Evolutionary conservation across 192 early-diverging fungal genomes (phyloP).

Genomic region (Entrophospora sp.): DNA sequence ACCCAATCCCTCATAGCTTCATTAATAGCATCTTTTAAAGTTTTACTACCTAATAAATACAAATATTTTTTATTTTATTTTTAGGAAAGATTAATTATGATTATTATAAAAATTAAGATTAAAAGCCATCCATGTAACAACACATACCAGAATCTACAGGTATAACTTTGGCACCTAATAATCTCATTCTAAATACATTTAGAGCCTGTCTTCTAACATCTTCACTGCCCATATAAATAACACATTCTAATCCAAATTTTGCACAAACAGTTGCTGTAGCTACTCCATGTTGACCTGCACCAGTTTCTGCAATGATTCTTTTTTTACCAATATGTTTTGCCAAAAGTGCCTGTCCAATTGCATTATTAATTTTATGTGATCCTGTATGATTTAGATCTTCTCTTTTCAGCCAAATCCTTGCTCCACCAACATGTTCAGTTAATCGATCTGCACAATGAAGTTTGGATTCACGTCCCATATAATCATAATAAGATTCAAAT

Average conservation of each 20-base stretch:
- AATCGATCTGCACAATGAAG: slow-evolving; percentile 83
- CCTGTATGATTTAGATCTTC: slow-evolving; percentile 99
- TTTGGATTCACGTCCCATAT: slow-evolving; percentile 85
- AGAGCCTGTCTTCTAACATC: slow-evolving; percentile 88
- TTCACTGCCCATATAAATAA: slow-evolving; percentile 97
- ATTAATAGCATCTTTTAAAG: slow-evolving; percentile 98
- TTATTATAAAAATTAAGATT: not conserved
- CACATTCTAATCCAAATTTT: slow-evolving; percentile 93
- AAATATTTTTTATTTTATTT: no score
- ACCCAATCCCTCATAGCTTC: slow-evolving; percentile 99
- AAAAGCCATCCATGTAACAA: not conserved
- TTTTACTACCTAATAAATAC: slow-evolving; percentile 29
- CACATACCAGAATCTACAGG: slow-evolving; percentile 65
- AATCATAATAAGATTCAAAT: slow-evolving; percentile 82
- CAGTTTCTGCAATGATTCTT: slow-evolving; percentile 97
- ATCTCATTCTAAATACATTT: slow-evolving; percentile 92
- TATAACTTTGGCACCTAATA: slow-evolving; percentile 89
- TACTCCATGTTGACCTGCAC: slow-evolving; percentile 97
- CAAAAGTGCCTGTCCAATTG: slow-evolving; percentile 75
- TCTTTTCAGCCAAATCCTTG: slow-evolving; percentile 94
- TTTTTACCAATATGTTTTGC: slow-evolving; percentile 93
- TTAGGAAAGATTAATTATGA: not conserved
- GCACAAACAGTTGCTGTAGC: slow-evolving; percentile 97
- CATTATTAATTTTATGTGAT: slow-evolving; percentile 99
- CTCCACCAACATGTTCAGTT: slow-evolving; percentile 69